Percentiles rank a stretch among this genome's conserved stretches.
Evolutionary conservation across 2,329 filamentous ascomycete species (phyloP).

Genomic region (Colletotrichum tabaci): DNA sequence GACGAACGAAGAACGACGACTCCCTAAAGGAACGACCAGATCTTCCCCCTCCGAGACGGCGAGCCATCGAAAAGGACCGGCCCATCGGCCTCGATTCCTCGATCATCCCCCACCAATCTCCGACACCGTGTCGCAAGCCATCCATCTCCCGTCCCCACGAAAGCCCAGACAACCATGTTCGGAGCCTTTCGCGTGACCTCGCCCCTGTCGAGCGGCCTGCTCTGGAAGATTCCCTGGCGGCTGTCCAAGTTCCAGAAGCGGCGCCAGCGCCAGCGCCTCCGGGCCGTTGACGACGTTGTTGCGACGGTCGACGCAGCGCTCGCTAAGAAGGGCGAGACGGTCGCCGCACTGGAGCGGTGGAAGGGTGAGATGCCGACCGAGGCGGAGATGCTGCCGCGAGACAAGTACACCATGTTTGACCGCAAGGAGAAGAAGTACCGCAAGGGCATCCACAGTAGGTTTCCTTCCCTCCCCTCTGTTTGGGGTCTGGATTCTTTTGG

Average conservation of each 20-base stretch:
- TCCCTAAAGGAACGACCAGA: not conserved
- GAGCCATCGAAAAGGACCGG: not conserved
- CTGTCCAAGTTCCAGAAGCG: slow-evolving; percentile 93
- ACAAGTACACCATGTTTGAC: slow-evolving; percentile 99
- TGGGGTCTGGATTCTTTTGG: not conserved
- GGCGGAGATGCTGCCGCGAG: slow-evolving; percentile 93
- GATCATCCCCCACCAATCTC: not conserved
- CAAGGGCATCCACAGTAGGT: slow-evolving; percentile 97
- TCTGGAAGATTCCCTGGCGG: slow-evolving; percentile 98
- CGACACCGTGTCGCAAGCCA: not conserved
- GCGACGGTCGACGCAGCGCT: slow-evolving; percentile 86
- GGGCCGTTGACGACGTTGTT: slow-evolving; percentile 89
- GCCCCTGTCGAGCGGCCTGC: slow-evolving; percentile 82
- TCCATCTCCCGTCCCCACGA: slow-evolving; percentile 1
- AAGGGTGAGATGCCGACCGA: slow-evolving; percentile 97
- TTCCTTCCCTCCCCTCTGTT: slow-evolving; percentile 1
- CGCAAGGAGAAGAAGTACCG: slow-evolving; percentile 95
- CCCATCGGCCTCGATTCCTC: not conserved
- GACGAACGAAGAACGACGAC: not conserved
- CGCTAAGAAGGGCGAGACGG: slow-evolving; percentile 77
- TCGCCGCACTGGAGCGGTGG: slow-evolving; percentile 89
- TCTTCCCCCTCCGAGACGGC: too few relatives aligned
- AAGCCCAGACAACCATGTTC: slow-evolving; percentile 74
- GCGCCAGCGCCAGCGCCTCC: slow-evolving; percentile 86
- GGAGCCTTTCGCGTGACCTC: slow-evolving; percentile 86